Evolutionary conservation across 1,139 yeast genomes (phyloP).

Genomic region (Pichia sp.): DNA sequence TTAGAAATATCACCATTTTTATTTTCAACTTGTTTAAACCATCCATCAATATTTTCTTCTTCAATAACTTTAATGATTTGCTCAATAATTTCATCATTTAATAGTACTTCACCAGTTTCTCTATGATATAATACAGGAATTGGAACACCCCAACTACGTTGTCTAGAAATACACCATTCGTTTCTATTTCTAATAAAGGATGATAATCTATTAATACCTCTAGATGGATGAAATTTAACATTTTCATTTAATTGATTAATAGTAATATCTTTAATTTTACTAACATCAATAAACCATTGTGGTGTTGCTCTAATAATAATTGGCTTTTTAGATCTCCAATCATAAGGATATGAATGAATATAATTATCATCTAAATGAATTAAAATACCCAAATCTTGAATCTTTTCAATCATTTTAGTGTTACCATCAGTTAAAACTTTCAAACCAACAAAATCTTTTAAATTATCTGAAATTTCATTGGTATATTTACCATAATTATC

Average conservation of each 20-base stretch:
- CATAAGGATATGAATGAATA: constrained; percentile 87
- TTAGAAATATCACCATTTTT: constrained; percentile 37
- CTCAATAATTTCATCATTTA: constrained; percentile 46
- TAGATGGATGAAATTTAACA: constrained; percentile 69
- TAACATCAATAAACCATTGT: constrained; percentile 93
- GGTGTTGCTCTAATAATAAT: constrained; percentile 94
- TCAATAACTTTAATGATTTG: constrained; percentile 49
- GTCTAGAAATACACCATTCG: constrained; percentile 98
- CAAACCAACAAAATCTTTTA: constrained; percentile 43
- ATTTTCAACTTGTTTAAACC: constrained; percentile 56
- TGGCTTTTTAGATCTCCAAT: constrained; percentile 95
- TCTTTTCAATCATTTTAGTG: constrained; percentile 36
- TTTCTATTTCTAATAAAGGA: constrained; percentile 73
- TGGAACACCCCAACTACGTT: constrained; percentile 98
- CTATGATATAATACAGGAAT: constrained; percentile 76
- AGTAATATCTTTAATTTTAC: constrained; percentile 61
- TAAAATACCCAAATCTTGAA: constrained; percentile 43
- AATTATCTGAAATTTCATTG: constrained; percentile 38
- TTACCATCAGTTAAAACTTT: constrained; percentile 62
- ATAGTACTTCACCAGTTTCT: constrained; percentile 51
- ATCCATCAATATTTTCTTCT: constrained; percentile 60
- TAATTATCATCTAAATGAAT: constrained; percentile 45
- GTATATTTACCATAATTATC: constrained; percentile 67
- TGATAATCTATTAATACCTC: constrained; percentile 63
- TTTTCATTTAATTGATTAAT: constrained; percentile 44